Evolutionary conservation across 768 basidiomycete species (phyloP).

Genomic region (Lenzites betulinus): DNA sequence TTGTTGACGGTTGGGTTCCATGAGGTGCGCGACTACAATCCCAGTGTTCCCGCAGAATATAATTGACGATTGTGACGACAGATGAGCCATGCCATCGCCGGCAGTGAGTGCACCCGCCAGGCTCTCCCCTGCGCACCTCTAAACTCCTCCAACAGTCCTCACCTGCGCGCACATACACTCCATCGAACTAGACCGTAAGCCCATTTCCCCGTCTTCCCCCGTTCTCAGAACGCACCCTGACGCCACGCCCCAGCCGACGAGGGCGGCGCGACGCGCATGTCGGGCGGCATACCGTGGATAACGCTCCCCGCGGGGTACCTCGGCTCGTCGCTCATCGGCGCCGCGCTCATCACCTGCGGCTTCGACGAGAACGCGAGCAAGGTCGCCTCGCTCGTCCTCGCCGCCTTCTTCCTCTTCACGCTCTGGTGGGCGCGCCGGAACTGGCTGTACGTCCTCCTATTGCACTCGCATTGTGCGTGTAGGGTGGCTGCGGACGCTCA

Average conservation of each 20-base stretch:
- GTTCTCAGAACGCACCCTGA: neutral
- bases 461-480: neutral
- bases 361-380: conserved; percentile 91
- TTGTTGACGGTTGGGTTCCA: conserved; percentile 88
- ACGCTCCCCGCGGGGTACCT: conserved; percentile 88
- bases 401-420: conserved; percentile 83
- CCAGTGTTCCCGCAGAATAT: no score
- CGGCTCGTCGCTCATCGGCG: conserved; percentile 85
- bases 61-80: conserved; percentile 28
- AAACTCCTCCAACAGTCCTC: conserved; percentile 42
- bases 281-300: conserved; percentile 79
- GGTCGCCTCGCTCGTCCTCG: conserved; percentile 76
- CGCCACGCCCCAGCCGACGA: conserved; percentile 63
- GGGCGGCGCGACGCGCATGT: conserved; percentile 86
- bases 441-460: conserved; percentile 53
- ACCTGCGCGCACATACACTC: conserved; percentile 88
- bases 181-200: conserved; percentile 79
- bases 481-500: neutral
- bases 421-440: conserved; percentile 86
- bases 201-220: conserved; percentile 31
- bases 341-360: conserved; percentile 82
- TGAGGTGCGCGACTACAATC: conserved; percentile 50
- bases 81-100: conserved; percentile 87
- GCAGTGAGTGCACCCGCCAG: conserved; percentile 34
- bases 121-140: neutral